Base-by-base conservation (phyloP, 306 rosid genomes). In the Delonix regia region DNA sequence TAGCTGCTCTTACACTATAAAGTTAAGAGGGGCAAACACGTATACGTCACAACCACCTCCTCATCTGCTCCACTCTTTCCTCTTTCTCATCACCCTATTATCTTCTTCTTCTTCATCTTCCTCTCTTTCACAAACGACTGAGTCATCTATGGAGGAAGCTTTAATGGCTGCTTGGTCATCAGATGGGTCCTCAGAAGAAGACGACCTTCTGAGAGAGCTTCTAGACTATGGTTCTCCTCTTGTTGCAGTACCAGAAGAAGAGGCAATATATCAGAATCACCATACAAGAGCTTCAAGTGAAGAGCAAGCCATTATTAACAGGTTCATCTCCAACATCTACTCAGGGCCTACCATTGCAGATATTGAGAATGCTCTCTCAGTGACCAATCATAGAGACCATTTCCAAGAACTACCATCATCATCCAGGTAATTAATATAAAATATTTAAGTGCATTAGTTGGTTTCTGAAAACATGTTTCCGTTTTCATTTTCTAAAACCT, bases 311-410 rank as follows among this genome's bases (percentile, higher is more conserved):
- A 11, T 64, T 38, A 76, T 81, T 28, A 87, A 82, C 69, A 84
- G 59, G 66, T 53, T 90, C 75, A 56, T 84, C 59, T 84, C 91
- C 69, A 77, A 73, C 16, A 75, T 89, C 62, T 90, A 92, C 78
- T 88, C 93, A 9, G 95, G 94, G 9, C 97, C 97, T 39, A 92
- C 97, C 19, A 86, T 95, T 41, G 22, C 72, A 47, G 97, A 91
- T 80, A 86, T 92, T 59, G 95, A 95, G 82, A 86, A 82, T 81
- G 97, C 96, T 24, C 80, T 92, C 56, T 88, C 90, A 19, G 76
- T 78, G 0, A 86, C 88, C 9, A 59, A 92, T 34, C 84, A 75
- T 25, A 80, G 34, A 60, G 76, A 88, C 14, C 84, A 81, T 21
- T 82, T 82, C 48, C 87, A 75, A 53, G 81, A 80, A 9, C 71